phyloP scores from a whole-genome alignment of 164 flowering plant species.

The Vitis labrusca region DNA sequence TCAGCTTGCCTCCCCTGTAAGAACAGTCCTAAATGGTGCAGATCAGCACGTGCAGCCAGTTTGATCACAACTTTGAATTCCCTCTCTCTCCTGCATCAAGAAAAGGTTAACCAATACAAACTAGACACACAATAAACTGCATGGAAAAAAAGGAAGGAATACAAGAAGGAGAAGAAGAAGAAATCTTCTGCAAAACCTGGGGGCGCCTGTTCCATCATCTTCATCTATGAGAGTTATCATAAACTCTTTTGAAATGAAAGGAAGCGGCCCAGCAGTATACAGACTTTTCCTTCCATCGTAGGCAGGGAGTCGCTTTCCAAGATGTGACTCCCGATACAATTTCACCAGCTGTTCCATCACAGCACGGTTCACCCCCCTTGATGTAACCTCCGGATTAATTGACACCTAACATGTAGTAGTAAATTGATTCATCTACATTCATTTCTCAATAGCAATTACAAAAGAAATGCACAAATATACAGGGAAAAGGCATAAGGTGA shows the following conservation, averaged over 20 bases:
- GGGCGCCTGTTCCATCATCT: conserved; percentile 72
- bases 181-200: conserved; percentile 39
- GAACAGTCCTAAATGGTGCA: conserved; percentile 87
- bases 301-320: conserved; percentile 88
- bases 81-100: conserved; percentile 63
- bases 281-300: conserved; percentile 97
- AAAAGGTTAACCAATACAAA: conserved; percentile 1
- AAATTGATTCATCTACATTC: not conserved
- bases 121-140: not conserved
- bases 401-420: conserved; percentile 57
- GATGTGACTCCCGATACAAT: conserved; percentile 68
- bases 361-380: conserved; percentile 86
- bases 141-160: not conserved
- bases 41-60: conserved; percentile 85
- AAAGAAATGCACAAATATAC: not conserved
- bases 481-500: not conserved
- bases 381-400: conserved; percentile 81
- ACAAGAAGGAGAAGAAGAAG: not conserved
- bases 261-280: conserved; percentile 95
- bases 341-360: conserved; percentile 78
- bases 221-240: conserved; percentile 72
- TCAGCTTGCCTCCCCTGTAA: conserved; percentile 86
- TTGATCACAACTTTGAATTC: conserved; percentile 81
- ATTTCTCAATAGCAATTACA: not conserved
- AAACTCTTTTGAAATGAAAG: conserved; percentile 73